Evolutionary conservation across 1,139 yeast genomes (phyloP), one percentile per base, ranked within the genome.

Genomic region (Blastobotrys apis): DNA sequence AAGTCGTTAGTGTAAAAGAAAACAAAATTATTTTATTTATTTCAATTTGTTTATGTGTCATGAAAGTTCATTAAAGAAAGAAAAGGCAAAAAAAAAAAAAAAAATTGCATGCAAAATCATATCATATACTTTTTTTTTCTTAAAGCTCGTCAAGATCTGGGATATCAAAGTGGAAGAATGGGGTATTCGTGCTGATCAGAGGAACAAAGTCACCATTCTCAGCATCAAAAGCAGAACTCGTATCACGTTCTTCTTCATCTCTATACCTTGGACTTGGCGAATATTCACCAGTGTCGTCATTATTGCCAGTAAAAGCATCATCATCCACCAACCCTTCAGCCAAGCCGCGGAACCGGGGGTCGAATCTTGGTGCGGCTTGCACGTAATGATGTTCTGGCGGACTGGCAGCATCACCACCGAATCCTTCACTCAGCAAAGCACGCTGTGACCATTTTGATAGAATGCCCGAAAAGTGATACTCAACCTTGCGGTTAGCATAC

Each of bases 401-500:
- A 2, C 43, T 51, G 19, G 72, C 74, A 23, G 67, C 69, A 47
- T 73, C 73, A 33, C 77, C 71, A 42, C 96, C 97, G 66, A 88
- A 88, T 1, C 94, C 95, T 47, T 83, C 81, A 54, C 80, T 77
- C 39, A 83, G 62, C 53, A 90, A 73, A 8, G 82, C 86, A 57
- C 94, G 75, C 59, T 87, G 78, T 46, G 85, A 77, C 97, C 97
- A 88, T 8, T 92, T 88, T 46, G 86, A 81, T 44, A 83, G 68
- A 33, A 90, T 78, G 21, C 96, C 95, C 12, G 86, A 79, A 62
- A 90, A 88, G 63, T 90, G 97, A 67, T 81, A 81, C 64, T 88
- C 96, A 45, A 87, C 92, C 54, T 84, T 90, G 48, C 84, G 72
- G 59, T 85, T 90, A 33, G 94, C 85, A 58, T 84, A 86, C 45